A percentile compares a stretch with the other conserved stretches of the same genome.
These are phyloP conservation scores for Trichoderma sp. DNA, from an alignment of 2,329 filamentous ascomycete genomes.

Conservation along the genomic window DNA sequence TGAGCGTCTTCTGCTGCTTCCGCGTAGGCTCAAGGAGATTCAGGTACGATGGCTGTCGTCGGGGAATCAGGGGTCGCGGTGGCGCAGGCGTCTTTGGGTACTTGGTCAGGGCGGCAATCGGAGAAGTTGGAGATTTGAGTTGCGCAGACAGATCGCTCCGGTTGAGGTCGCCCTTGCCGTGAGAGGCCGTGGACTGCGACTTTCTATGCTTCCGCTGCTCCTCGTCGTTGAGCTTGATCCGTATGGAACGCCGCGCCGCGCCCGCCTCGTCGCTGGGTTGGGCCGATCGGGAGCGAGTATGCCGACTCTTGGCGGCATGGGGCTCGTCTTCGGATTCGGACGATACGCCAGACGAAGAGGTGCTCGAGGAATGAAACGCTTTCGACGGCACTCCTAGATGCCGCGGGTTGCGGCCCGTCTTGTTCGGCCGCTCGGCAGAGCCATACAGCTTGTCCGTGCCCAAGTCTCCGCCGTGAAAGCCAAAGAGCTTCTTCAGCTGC, in stretches of 20 bases:
- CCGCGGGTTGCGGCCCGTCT: constrained; percentile 32
- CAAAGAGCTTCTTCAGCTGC: constrained; percentile 68
- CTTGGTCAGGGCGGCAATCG: constrained; percentile 74
- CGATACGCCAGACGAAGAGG: constrained; percentile 65
- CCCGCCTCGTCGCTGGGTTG: constrained; percentile 62
- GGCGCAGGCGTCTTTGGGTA: constrained; percentile 90
- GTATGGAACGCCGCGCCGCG: constrained; percentile 76
- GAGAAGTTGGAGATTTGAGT: constrained; percentile 91
- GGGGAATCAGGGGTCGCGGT: constrained; percentile 85
- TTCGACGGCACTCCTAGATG: constrained; percentile 38
- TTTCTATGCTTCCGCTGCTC: constrained; percentile 74
- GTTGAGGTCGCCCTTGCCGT: constrained; percentile 46
- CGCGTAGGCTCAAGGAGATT: constrained; percentile 55
- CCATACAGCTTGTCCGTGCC: constrained; percentile 35
- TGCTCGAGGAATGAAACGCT: constrained; percentile 39
- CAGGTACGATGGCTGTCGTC: constrained; percentile 85
- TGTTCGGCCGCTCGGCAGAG: constrained; percentile 34
- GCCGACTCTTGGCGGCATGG: constrained; percentile 44
- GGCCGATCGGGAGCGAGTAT: constrained; percentile 66
- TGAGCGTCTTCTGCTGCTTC: constrained; percentile 83
- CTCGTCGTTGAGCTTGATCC: constrained; percentile 86
- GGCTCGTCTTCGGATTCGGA: constrained; percentile 70
- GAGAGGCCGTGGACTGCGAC: constrained; percentile 53
- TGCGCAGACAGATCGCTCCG: constrained; percentile 67
- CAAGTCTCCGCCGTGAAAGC: constrained; percentile 51